Percentiles rank a stretch among this genome's conserved stretches.
Evolutionary conservation across 306 rosid species (phyloP).

Genomic region (Medicago truncatula): MtrunA17r5.0-ANR NC_053042.1:27998501-27999000

Average conservation of each 20-base stretch:
- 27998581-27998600: neutral
- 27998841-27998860: neutral
- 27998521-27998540: too few species aligned
- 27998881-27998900: neutral
- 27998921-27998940: neutral
- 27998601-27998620: neutral
- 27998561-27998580: too few species aligned
- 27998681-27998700: neutral
- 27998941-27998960: neutral
- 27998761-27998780: neutral
- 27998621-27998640: neutral
- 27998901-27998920: constrained; percentile 19
- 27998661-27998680: neutral
- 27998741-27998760: neutral
- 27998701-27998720: too few species aligned
- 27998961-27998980: neutral
- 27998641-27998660: neutral
- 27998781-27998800: neutral
- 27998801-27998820: too few species aligned
- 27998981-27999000: neutral
- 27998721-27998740: neutral
- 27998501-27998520: too few species aligned
- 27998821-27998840: neutral
- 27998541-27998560: too few species aligned
- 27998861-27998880: neutral